Conservation (phyloP, 2,329 filamentous ascomycete genomes). For the Nemania sp. region DNA sequence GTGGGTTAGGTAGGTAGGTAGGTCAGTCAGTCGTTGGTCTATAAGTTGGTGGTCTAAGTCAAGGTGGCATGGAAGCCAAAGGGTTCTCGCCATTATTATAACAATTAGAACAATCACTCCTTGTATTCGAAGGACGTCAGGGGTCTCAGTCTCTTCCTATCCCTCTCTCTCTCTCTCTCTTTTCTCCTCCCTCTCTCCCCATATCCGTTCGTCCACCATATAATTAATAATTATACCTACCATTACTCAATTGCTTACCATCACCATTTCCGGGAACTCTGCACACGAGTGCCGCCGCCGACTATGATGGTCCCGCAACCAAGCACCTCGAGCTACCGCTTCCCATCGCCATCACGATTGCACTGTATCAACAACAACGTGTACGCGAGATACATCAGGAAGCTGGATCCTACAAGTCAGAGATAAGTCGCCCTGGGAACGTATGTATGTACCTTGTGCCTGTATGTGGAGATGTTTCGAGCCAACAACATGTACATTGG, state of each 20-base stretch:
- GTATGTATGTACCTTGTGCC: conserved; percentile 9
- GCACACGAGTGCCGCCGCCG: too few species aligned
- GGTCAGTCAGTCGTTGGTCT: not conserved
- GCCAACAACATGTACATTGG: conserved; percentile 12
- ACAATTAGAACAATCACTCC: too few species aligned
- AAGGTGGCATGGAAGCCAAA: conserved; percentile 5
- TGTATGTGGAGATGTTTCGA: conserved; percentile 21
- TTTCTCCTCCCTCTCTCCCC: not conserved
- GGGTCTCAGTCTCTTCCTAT: conserved; percentile 11
- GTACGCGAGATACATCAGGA: conserved; percentile 15
- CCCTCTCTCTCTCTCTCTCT: not conserved
- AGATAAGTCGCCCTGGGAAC: conserved; percentile 13
- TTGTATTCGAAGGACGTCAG: conserved; percentile 15
- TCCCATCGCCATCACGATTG: not conserved
- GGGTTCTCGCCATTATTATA: conserved; percentile 16
- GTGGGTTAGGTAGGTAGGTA: conserved; percentile 12
- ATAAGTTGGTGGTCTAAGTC: too few species aligned
- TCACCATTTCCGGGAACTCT: too few species aligned
- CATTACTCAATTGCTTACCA: too few species aligned
- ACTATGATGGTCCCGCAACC: not conserved
- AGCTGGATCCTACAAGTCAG: conserved; percentile 19
- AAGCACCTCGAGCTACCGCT: not conserved
- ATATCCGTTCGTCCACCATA: not conserved
- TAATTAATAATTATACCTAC: too few species aligned
- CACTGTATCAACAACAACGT: not conserved